Percentiles rank a stretch among this genome's conserved stretches.
phyloP scores from a whole-genome alignment of 345 rosid genomes.

The Microcos paniculata region DNA sequence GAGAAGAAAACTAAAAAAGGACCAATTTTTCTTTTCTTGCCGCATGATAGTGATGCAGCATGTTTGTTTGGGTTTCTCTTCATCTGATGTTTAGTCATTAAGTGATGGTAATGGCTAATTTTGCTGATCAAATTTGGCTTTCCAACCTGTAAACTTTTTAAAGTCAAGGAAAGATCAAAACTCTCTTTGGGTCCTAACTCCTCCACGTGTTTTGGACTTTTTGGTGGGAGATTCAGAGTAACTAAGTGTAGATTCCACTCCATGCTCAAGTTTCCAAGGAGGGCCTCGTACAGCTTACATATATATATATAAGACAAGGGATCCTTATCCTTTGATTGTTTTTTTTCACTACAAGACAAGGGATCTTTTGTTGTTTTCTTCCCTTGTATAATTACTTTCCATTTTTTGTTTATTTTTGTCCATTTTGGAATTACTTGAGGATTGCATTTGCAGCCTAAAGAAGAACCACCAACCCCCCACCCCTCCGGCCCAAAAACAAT shows the following conservation, averaged over 20 bases:
- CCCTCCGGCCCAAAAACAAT: neutral
- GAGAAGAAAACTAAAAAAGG: neutral
- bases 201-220: neutral
- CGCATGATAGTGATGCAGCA: neutral
- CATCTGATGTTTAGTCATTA: too few species aligned
- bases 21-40: neutral
- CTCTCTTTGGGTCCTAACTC: neutral
- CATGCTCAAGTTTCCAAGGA: neutral
- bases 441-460: too few species aligned
- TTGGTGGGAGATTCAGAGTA: neutral
- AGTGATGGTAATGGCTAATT: neutral
- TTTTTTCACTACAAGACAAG: neutral
- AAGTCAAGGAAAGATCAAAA: neutral
- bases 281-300: too few species aligned
- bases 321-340: neutral
- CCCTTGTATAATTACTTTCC: neutral
- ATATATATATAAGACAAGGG: neutral
- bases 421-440: neutral
- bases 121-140: neutral
- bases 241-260: neutral
- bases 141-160: neutral
- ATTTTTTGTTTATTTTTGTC: too few species aligned
- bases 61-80: neutral
- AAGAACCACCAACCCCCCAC: too few species aligned
- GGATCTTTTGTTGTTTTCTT: neutral